Evolutionary conservation across 257 asterid species (phyloP).

Genomic region (Gentiana straminea): DNA sequence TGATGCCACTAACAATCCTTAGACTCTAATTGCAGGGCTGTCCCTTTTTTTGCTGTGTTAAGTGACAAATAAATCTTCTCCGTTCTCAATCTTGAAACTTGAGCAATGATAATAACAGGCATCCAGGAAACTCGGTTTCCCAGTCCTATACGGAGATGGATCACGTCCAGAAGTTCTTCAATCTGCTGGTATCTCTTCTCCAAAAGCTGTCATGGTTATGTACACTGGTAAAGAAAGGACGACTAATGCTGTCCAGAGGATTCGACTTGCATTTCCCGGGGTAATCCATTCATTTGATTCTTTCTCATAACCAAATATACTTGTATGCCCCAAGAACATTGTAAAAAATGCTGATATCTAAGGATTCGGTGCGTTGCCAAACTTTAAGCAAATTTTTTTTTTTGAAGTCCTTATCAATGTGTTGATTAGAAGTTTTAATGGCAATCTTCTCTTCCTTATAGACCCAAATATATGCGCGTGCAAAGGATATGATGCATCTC

Average conservation of each 20-base stretch:
- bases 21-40: too few species aligned
- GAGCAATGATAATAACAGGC: conserved; percentile 36
- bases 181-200: conserved; percentile 86
- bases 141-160: conserved; percentile 91
- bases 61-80: not conserved
- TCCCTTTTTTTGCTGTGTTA: not conserved
- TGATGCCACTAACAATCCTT: too few species aligned
- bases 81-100: not conserved
- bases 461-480: conserved; percentile 92
- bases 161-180: conserved; percentile 95
- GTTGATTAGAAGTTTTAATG: not conserved
- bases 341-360: not conserved
- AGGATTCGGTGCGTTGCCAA: too few species aligned
- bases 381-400: not conserved
- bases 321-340: not conserved
- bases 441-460: conserved; percentile 15
- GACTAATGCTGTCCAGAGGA: conserved; percentile 76
- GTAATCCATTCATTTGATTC: conserved; percentile 22
- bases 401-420: not conserved
- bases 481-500: conserved; percentile 80
- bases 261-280: conserved; percentile 85
- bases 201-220: conserved; percentile 96
- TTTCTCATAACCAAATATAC: not conserved
- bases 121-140: conserved; percentile 83
- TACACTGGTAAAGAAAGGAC: conserved; percentile 64